Evolutionary conservation across 1,139 yeast genomes (phyloP), one percentile per base, ranked within the genome.

Genomic region (Blastobotrys capitulatus): DNA sequence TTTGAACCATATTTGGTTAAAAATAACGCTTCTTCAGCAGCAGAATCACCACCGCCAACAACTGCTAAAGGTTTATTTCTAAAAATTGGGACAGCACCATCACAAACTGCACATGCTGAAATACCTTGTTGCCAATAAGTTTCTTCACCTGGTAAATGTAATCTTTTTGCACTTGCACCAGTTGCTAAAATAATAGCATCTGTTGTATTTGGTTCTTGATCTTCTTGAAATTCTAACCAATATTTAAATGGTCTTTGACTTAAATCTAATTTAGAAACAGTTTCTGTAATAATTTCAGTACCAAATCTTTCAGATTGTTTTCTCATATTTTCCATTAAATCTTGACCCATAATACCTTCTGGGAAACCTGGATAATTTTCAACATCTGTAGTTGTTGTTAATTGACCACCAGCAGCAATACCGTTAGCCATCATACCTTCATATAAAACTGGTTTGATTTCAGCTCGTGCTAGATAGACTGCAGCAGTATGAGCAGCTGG

Each of bases 401-500:
- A 78, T 73, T 92, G 98, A 55, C 98, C 98, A 61, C 98, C 98
- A 29, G 98, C 97, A 46, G 98, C 98, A 60, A 90, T 80, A 57
- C 97, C 98, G 69, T 92, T 92, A 57, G 98, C 98, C 68, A 92
- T 67, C 84, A 92, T 76, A 62, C 98, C 98, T 73, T 92, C 98
- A 72, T 87, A 92, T 61, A 92, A 70, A 36, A 88, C 83, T 35
- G 98, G 97, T 72, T 86, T 83, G 67, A 89, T 82, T 75, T 92
- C 98, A 37, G 98, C 98, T 71, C 98, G 83, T 31, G 97, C 83
- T 54, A 92, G 77, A 71, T 92, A 92, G 69, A 92, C 87, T 60
- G 98, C 98, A 47, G 98, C 98, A 43, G 98, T 92, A 76, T 92
- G 97, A 51, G 97, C 98, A 54, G 98, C 98, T 49, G 98, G 98